phyloP scores from a whole-genome alignment of 345 rosid genomes.

The Gossypium turneri region DNA sequence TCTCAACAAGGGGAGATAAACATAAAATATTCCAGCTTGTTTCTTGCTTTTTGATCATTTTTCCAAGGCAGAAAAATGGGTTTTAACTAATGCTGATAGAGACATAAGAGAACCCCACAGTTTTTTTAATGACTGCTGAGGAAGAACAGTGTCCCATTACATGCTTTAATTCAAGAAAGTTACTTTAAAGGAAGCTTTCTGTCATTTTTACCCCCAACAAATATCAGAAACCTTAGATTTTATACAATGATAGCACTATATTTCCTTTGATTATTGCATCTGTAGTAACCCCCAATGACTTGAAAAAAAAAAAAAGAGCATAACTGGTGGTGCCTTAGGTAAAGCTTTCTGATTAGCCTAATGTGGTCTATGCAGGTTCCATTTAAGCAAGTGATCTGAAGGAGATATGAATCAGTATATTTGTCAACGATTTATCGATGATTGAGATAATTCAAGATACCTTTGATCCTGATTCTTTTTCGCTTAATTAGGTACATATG shows the following conservation, averaged over 20 bases:
- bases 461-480: slow-evolving; percentile 30
- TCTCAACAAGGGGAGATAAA: no score
- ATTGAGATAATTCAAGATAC: slow-evolving; percentile 19
- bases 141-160: slow-evolving; percentile 24
- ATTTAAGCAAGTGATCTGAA: slow-evolving; percentile 44
- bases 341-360: slow-evolving; percentile 10
- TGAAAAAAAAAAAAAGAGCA: no score
- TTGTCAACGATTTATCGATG: slow-evolving; percentile 16
- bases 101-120: slow-evolving; percentile 35
- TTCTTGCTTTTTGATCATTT: slow-evolving; percentile 17
- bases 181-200: slow-evolving; percentile 20
- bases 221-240: slow-evolving; percentile 24
- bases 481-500: slow-evolving; percentile 25
- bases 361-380: slow-evolving; percentile 40
- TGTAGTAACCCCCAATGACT: not conserved
- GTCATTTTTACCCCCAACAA: slow-evolving; percentile 9
- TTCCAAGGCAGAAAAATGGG: slow-evolving; percentile 15
- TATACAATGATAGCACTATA: slow-evolving; percentile 15
- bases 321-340: not conserved
- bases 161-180: slow-evolving; percentile 20
- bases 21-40: no score
- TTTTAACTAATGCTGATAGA: slow-evolving; percentile 25
- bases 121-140: slow-evolving; percentile 24
- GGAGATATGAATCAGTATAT: slow-evolving; percentile 44
- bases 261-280: not conserved